Percentiles rank a stretch among this genome's conserved stretches.
These are phyloP conservation scores for Poterioochromonas sp. DNA, from an alignment of 352 stramenopile species.

Conservation along the genomic window DNA sequence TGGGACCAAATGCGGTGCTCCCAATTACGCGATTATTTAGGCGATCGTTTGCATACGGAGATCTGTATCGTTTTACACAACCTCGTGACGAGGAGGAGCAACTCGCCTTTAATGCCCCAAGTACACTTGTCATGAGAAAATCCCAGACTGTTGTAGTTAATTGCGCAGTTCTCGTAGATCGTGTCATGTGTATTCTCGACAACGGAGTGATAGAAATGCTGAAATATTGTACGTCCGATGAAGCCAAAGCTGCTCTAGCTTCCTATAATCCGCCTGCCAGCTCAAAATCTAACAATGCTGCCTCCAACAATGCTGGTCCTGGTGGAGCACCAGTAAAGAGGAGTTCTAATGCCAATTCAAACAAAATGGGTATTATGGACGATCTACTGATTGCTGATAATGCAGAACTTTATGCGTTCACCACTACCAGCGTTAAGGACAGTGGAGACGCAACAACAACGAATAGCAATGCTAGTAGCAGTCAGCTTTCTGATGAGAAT, in stretches of 20 bases:
- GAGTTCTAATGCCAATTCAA: too few species aligned
- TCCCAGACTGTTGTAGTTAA: not conserved
- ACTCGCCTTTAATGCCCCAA: not conserved
- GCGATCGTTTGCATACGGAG: not conserved
- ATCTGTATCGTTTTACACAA: not conserved
- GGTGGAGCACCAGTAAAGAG: too few species aligned
- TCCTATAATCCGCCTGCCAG: too few species aligned
- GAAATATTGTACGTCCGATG: not conserved
- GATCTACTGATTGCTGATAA: too few species aligned
- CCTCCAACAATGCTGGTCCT: too few species aligned
- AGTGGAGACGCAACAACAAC: too few species aligned
- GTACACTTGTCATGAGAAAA: not conserved
- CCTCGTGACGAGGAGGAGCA: not conserved
- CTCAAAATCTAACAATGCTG: too few species aligned
- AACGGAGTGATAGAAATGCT: not conserved
- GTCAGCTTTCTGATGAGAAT: too few species aligned
- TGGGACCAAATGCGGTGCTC: not conserved
- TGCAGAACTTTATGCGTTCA: too few species aligned
- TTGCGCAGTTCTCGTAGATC: not conserved
- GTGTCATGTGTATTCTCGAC: not conserved
- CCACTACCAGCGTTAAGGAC: too few species aligned
- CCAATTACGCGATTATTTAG: not conserved
- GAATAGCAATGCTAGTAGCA: too few species aligned
- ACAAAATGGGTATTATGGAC: too few species aligned
- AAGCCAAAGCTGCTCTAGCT: not conserved